Base-by-base conservation (phyloP, 495 filamentous ascomycete genomes). In the Penicillium odoratum region DNA sequence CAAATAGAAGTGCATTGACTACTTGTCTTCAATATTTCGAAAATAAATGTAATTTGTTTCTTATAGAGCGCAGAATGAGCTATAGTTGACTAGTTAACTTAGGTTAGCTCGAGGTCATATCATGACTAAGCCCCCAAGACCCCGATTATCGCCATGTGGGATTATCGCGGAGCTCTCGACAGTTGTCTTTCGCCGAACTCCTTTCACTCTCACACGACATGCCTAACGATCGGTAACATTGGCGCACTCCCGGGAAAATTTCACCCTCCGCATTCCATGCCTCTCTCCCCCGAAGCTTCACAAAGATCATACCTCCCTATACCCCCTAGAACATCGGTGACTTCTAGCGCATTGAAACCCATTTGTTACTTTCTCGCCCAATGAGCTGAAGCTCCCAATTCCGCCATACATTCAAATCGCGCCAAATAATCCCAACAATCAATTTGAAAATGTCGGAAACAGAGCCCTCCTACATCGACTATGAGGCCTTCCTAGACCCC, bases 381-480 rank as follows among this genome's bases (percentile, higher is more conserved):
- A 44, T 48, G 15, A 31, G 26, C 3, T 18, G 11, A 31, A 31
- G 28, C 11, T 16, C 5, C 4, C 15, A 8, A 33, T 8, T 18
- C n/a, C 1, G n/a, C 13, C 28, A n/a, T 30, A 4, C 1, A 33
- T 16, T 26, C 9, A 48, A 48, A 40, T 11, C 31, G 7, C 15
- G 29, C 48, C 54, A 36, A 52, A 15, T 15, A 15, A 13, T 4
- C n/a, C 13, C 38, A 40, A 40, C 15, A 5, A 40, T 30, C 33
- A 33, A 25, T 51, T 28, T 33, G 16, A 62, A 58, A 13, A 79
- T 79, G 75, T 66, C 69, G 13, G 71, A 73, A 63, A 66, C 60
- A 11, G 77, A 80, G 51, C 82, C 86, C 16, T 96, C 93, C 15
- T 98, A 98, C 77, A 93, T 98, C 71, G 92, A 98, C 80, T 97